Base-by-base conservation (phyloP, 2,329 filamentous ascomycete species). In the Didymellaceae sp. region DNA sequence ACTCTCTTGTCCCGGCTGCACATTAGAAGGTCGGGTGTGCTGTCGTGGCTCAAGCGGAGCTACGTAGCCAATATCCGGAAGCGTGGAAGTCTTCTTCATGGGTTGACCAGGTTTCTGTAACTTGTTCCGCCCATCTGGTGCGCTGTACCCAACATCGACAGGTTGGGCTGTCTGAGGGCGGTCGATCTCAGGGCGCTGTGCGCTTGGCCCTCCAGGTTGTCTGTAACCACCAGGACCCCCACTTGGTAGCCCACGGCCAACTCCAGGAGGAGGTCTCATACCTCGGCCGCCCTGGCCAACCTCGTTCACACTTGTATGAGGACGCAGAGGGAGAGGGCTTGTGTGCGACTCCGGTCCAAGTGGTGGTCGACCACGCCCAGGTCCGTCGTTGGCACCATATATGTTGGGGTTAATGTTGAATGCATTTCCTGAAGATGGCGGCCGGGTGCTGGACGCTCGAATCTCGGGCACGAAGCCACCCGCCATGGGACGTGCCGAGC, bases 341-440 rank as follows among this genome's bases (percentile, higher is more conserved):
- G 67, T 61, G 25, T 70, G 62, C 7, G 45, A 47, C 21, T 62
- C 66, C 25, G 58, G 58, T 25, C 63, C 61, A 35, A 57, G 56
- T 31, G 62, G 59, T 30, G 66, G 63, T 30, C 62, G 64, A 10
- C 66, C 63, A 20, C 70, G 63, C 20, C 66, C 67, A 33, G 68
- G 67, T 2, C 59, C 59, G 46, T 70, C 62, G 28, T 66, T 65
- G 7, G 61, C 30, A 38, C 61, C 58, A 39, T 67, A 81, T 4
- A 75, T 54, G 24, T 78, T 72, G 5, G 79, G 76, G 54, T 77
- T 77, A 53, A 82, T 74, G 35, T 78, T 78, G 68, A 82, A 83
- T 5, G 80, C 79, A 13, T 48, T 48, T 14, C 77, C 77, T 13
- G 77, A 77, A 11, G 70, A 75, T 13, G 47, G 38, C 32, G 77